Evolutionary conservation across 2,329 filamentous ascomycete species (phyloP).

Genomic region (Dothideomycetes sp.): DNA sequence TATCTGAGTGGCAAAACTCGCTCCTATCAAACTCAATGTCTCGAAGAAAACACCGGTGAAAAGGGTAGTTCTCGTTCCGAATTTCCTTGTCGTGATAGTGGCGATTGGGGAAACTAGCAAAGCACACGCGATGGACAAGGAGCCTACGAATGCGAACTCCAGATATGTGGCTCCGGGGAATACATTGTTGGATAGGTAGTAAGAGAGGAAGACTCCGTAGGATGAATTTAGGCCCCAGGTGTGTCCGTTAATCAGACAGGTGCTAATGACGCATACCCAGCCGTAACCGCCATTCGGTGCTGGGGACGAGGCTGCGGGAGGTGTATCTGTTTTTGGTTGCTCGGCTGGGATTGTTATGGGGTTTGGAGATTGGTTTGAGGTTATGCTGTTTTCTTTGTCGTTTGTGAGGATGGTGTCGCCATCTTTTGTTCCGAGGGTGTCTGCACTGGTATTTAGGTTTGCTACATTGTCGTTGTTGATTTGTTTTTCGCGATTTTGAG

Average conservation of each 20-base stretch:
- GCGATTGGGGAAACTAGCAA: slow-evolving; percentile 60
- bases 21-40: slow-evolving; percentile 55
- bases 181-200: slow-evolving; percentile 57
- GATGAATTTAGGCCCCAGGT: slow-evolving; percentile 38
- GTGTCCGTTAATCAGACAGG: slow-evolving; percentile 37
- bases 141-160: slow-evolving; percentile 70
- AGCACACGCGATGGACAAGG: slow-evolving; percentile 56
- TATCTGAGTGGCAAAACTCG: slow-evolving; percentile 57
- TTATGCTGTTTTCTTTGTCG: too few relatives aligned
- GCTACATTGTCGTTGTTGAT: not conserved
- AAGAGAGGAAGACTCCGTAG: slow-evolving; percentile 66
- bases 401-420: not conserved
- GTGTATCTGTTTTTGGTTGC: not conserved
- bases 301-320: not conserved
- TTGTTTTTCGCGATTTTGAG: slow-evolving; percentile 2
- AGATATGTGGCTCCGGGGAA: slow-evolving; percentile 57
- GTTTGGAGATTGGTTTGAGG: too few relatives aligned
- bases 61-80: slow-evolving; percentile 56
- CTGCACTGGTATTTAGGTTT: too few relatives aligned
- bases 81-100: slow-evolving; percentile 50
- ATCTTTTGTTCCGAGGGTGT: not conserved
- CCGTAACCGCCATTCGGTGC: slow-evolving; percentile 48
- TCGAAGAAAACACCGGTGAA: slow-evolving; percentile 57
- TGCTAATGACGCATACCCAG: slow-evolving; percentile 44
- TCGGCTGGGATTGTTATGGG: too few relatives aligned